phyloP scores from a whole-genome alignment of 108 stramenopile species.

The Cylindrotheca closterium region DNA sequence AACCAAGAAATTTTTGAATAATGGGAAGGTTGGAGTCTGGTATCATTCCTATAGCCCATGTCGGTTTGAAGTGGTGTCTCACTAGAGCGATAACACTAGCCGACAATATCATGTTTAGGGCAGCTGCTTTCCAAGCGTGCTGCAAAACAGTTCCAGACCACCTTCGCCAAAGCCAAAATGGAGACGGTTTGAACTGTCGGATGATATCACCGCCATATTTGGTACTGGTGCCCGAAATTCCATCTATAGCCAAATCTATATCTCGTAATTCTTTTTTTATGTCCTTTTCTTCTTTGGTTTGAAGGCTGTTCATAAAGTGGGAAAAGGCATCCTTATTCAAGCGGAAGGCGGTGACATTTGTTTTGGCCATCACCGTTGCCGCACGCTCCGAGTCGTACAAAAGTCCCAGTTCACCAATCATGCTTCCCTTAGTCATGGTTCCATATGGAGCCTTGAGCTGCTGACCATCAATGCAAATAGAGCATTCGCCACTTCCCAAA shows the following conservation, averaged over 20 bases:
- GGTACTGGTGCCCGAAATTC: slow-evolving; percentile 8
- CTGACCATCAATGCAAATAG: slow-evolving; percentile 6
- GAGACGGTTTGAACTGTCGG: slow-evolving; percentile 2
- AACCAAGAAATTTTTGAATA: neutral
- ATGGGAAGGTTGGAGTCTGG: slow-evolving; percentile 1
- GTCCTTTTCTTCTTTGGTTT: slow-evolving; percentile 1
- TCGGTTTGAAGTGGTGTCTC: neutral
- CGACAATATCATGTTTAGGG: slow-evolving; percentile 5
- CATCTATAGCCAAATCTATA: slow-evolving; percentile 10
- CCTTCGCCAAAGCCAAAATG: slow-evolving; percentile 1
- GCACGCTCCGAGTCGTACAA: slow-evolving; percentile 3
- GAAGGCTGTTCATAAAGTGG: neutral
- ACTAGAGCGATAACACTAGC: neutral
- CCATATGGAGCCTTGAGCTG: slow-evolving; percentile 7
- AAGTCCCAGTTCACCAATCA: slow-evolving; percentile 2
- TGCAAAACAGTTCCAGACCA: slow-evolving; percentile 18
- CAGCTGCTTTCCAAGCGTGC: slow-evolving; percentile 3
- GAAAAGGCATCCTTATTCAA: neutral
- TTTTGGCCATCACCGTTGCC: slow-evolving; percentile 1
- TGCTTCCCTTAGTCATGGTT: slow-evolving; percentile 8
- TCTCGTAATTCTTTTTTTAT: slow-evolving; percentile 9
- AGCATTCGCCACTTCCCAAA: slow-evolving; percentile 1
- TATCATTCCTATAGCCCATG: slow-evolving; percentile 9
- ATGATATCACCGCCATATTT: slow-evolving; percentile 11
- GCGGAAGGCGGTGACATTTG: slow-evolving; percentile 1